Percentiles rank a stretch among this genome's conserved stretches.
phyloP scores from a whole-genome alignment of 495 filamentous ascomycete species.

The Penicillium roqueforti region DNA sequence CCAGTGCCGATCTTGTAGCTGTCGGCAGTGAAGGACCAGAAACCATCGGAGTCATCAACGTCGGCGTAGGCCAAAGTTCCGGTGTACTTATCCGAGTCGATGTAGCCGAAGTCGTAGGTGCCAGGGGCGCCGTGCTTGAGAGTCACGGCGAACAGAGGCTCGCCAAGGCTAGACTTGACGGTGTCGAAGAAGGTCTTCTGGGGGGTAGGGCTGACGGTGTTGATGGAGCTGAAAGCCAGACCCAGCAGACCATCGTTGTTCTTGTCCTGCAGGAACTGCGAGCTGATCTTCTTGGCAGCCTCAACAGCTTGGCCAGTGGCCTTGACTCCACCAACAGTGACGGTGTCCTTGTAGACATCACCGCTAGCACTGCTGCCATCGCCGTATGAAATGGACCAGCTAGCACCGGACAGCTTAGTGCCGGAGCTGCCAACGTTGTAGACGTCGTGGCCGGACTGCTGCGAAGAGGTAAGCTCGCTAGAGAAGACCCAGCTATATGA shows the following conservation, averaged over 20 bases:
- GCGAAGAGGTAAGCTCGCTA: conserved; percentile 35
- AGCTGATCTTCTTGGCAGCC: conserved; percentile 57
- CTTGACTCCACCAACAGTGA: conserved; percentile 62
- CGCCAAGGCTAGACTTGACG: conserved; percentile 52
- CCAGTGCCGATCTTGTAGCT: conserved; percentile 56
- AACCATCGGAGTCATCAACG: conserved; percentile 59
- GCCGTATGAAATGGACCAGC: conserved; percentile 68
- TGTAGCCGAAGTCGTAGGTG: conserved; percentile 70
- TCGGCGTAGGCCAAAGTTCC: conserved; percentile 57
- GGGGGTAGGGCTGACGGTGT: conserved; percentile 57
- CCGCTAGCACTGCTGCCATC: conserved; percentile 64
- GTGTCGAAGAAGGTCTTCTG: conserved; percentile 74
- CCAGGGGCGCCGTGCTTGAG: conserved; percentile 63
- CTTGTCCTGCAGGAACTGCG: conserved; percentile 53
- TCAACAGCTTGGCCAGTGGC: conserved; percentile 65
- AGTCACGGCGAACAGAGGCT: conserved; percentile 64
- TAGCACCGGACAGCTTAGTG: conserved; percentile 48
- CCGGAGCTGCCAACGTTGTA: conserved; percentile 55
- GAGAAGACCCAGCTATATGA: conserved; percentile 51
- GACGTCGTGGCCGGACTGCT: conserved; percentile 55
- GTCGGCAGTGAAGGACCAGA: conserved; percentile 64
- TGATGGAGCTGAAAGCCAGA: conserved; percentile 66
- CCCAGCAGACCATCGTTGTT: conserved; percentile 69
- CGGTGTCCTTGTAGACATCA: conserved; percentile 65
- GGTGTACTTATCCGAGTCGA: conserved; percentile 59